These are phyloP conservation scores for Syzygium oleosum DNA, from an alignment of 345 rosid species.

Conservation along the genomic window DNA sequence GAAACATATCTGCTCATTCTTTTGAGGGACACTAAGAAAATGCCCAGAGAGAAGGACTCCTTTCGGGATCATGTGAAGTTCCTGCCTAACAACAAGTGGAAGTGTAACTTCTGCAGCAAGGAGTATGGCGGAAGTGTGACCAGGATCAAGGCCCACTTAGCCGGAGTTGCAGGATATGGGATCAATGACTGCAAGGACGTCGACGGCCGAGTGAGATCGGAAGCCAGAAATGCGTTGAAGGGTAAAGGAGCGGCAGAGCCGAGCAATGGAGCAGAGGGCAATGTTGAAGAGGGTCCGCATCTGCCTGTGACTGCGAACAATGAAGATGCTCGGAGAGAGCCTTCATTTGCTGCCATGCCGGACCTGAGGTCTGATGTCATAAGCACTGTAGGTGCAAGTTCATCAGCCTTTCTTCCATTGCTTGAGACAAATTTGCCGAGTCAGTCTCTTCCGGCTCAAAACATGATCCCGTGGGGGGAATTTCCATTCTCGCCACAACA, in stretches of 20 bases:
- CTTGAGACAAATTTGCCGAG: background rate
- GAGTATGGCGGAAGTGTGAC: fast-evolving
- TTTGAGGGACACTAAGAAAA: background rate
- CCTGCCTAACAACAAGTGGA: fast-evolving
- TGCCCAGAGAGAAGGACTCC: background rate
- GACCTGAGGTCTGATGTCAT: fast-evolving
- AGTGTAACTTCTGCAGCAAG: background rate
- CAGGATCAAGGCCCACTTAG: background rate
- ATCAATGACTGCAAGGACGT: background rate
- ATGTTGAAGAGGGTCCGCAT: too few relatives aligned
- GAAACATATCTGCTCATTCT: background rate
- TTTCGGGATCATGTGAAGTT: fast-evolving
- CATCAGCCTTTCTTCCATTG: background rate
- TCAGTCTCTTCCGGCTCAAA: background rate
- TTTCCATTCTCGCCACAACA: background rate
- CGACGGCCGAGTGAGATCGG: background rate
- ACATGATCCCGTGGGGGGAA: fast-evolving
- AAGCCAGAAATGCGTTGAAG: background rate
- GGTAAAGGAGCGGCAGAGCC: background rate
- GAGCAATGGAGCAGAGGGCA: background rate
- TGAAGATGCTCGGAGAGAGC: background rate
- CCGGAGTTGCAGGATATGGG: background rate
- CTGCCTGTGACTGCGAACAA: background rate
- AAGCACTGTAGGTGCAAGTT: background rate
- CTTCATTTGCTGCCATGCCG: background rate